A percentile compares a stretch with the other conserved stretches of the same genome.
phyloP scores from a whole-genome alignment of 1,139 yeast genomes.

The Sugiyamaella neomexicana region DNA sequence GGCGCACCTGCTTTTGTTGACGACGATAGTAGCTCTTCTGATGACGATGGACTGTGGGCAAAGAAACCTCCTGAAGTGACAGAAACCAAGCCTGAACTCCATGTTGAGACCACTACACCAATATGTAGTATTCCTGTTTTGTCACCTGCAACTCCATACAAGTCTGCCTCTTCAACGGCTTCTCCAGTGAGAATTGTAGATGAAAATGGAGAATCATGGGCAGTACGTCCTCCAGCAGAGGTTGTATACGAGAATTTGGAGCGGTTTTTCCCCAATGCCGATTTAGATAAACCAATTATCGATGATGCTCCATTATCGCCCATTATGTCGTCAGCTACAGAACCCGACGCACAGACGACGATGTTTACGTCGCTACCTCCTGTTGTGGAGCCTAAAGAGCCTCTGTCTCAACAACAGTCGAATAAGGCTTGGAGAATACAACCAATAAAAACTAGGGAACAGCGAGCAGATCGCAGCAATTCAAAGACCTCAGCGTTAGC shows the following conservation, averaged over 20 bases:
- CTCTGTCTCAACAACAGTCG: slow-evolving; percentile 14
- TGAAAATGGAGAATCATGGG: slow-evolving; percentile 44
- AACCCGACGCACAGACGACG: slow-evolving; percentile 1
- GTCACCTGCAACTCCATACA: slow-evolving; percentile 25
- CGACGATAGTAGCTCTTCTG: slow-evolving; percentile 44
- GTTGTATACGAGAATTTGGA: slow-evolving; percentile 90
- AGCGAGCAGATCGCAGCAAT: slow-evolving; percentile 4
- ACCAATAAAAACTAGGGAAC: slow-evolving; percentile 10
- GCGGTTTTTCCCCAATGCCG: slow-evolving; percentile 87
- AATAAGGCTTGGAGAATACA: slow-evolving; percentile 10
- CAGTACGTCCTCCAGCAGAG: slow-evolving; percentile 92
- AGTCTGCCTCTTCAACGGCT: slow-evolving; percentile 32
- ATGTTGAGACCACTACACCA: slow-evolving; percentile 25
- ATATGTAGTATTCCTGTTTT: slow-evolving; percentile 11
- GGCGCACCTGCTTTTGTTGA: slow-evolving; percentile 60
- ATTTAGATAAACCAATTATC: slow-evolving; percentile 87
- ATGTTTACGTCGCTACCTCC: slow-evolving; percentile 25
- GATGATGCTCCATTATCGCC: slow-evolving; percentile 60
- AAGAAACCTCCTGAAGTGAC: slow-evolving; percentile 44
- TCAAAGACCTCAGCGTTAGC: not conserved
- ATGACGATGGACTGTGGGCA: slow-evolving; percentile 64
- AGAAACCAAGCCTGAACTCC: slow-evolving; percentile 25
- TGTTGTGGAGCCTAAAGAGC: slow-evolving; percentile 32
- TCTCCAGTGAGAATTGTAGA: slow-evolving; percentile 33
- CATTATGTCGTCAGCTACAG: slow-evolving; percentile 42